Evolutionary conservation across 2,329 filamentous ascomycete species (phyloP).

Genomic region (Pseudogymnoascus sp.): DNA sequence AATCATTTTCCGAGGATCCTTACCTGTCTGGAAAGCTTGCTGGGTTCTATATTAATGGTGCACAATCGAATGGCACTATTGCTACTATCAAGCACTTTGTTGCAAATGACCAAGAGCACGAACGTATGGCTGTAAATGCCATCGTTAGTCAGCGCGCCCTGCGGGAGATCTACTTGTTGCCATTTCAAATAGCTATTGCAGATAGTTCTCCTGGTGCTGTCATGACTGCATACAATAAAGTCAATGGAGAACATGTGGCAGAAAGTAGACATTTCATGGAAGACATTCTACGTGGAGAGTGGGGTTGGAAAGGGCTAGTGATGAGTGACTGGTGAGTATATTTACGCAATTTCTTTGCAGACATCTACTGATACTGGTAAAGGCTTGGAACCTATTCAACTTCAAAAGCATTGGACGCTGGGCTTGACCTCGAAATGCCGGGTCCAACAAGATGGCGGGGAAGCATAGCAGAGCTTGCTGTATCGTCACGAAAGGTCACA

Average conservation of each 20-base stretch:
- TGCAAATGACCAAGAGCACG: constrained; percentile 36
- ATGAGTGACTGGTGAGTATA: constrained; percentile 40
- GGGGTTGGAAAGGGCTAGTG: constrained; percentile 37
- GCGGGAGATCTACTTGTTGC: constrained; percentile 36
- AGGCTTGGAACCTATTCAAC: constrained; percentile 45
- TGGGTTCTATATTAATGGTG: constrained; percentile 35
- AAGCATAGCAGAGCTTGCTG: constrained; percentile 18
- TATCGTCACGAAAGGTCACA: constrained; percentile 19
- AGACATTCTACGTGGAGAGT: constrained; percentile 35
- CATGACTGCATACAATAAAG: constrained; percentile 40
- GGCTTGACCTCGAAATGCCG: constrained; percentile 53
- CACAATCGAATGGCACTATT: constrained; percentile 35
- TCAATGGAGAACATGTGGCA: constrained; percentile 38
- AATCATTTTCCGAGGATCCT: constrained; percentile 40
- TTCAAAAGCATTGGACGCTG: constrained; percentile 40
- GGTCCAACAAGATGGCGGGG: constrained; percentile 34
- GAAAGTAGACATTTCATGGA: constrained; percentile 33
- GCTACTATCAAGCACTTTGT: constrained; percentile 41
- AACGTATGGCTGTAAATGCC: constrained; percentile 29
- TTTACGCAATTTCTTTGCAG: not conserved
- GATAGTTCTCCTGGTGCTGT: constrained; percentile 35
- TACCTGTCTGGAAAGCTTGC: constrained; percentile 37
- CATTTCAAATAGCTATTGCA: constrained; percentile 38
- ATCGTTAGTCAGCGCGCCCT: constrained; percentile 32
- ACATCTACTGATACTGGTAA: constrained; percentile 1